Evolutionary conservation across 2,329 filamentous ascomycete species (phyloP).

Genomic region (Neopestalotiopsis sp.): DNA sequence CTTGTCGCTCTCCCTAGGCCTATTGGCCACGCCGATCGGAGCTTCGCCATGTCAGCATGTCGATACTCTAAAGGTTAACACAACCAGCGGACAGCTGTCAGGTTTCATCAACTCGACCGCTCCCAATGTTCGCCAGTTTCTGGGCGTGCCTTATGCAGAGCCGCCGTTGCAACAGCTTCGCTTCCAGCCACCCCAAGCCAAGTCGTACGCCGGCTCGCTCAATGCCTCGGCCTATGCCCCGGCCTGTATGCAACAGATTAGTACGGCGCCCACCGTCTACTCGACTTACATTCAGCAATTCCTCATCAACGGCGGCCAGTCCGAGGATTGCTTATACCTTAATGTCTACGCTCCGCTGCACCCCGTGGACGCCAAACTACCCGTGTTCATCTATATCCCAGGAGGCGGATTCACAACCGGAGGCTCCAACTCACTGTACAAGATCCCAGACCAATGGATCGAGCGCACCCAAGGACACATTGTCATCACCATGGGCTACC

Average conservation of each 20-base stretch:
- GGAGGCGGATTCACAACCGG: constrained; percentile 13
- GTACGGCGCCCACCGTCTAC: constrained; percentile 10
- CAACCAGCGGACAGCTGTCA: constrained; percentile 17
- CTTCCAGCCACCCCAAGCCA: constrained; percentile 13
- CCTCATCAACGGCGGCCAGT: constrained; percentile 13
- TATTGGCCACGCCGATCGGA: not conserved
- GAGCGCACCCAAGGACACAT: constrained; percentile 18
- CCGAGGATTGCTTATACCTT: constrained; percentile 18
- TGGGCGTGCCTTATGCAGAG: constrained; percentile 16
- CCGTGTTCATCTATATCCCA: constrained; percentile 18
- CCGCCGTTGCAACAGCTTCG: constrained; percentile 6
- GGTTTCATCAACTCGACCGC: constrained; percentile 16
- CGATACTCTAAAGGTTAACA: constrained; percentile 6
- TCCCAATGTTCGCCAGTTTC: constrained; percentile 14
- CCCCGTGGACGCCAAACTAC: constrained; percentile 2
- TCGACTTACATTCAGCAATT: constrained; percentile 7
- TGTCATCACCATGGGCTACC: constrained; percentile 19
- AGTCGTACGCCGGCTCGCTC: not conserved
- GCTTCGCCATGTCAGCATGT: not conserved
- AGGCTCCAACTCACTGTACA: constrained; percentile 15
- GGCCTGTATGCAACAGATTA: constrained; percentile 15
- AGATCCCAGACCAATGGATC: constrained; percentile 21
- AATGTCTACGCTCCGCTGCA: constrained; percentile 16
- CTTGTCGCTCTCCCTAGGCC: not conserved
- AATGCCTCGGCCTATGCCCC: constrained; percentile 8